Evolutionary conservation across 192 early-diverging fungal species (phyloP).

Genomic region (Irineochytrium annulatum): DNA sequence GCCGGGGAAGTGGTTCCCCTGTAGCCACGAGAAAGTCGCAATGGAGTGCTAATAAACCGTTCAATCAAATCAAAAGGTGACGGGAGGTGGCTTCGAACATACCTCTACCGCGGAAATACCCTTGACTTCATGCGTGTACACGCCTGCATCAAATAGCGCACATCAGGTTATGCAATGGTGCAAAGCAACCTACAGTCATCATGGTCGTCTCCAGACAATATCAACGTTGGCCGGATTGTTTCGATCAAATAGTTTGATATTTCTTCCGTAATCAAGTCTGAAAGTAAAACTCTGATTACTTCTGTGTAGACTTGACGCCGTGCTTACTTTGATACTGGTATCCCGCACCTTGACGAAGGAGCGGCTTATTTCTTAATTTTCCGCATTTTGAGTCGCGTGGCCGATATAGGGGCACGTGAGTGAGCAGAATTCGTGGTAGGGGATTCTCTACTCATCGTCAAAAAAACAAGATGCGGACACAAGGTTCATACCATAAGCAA

Average conservation of each 20-base stretch:
- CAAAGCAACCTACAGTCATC: constrained; percentile 68
- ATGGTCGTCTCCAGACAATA: constrained; percentile 93
- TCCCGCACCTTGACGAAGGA: constrained; percentile 59
- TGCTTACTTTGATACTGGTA: constrained; percentile 80
- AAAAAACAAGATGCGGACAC: neutral
- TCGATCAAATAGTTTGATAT: constrained; percentile 58
- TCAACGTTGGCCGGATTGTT: constrained; percentile 54
- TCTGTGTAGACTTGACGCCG: neutral
- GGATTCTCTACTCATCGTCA: no score
- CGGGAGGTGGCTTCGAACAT: neutral
- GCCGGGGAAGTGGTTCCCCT: constrained; percentile 44
- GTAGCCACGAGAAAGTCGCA: constrained; percentile 49
- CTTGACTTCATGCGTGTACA: constrained; percentile 2
- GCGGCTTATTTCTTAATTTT: constrained; percentile 46
- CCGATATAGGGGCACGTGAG: constrained; percentile 84
- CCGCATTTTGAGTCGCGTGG: constrained; percentile 68
- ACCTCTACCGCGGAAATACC: neutral
- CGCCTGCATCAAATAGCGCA: constrained; percentile 5
- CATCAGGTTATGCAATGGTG: neutral
- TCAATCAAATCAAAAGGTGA: neutral
- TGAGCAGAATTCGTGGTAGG: constrained; percentile 67
- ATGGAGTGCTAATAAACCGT: constrained; percentile 36
- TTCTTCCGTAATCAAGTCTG: constrained; percentile 61
- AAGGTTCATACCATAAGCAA: constrained; percentile 36
- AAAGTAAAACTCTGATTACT: neutral